These are phyloP conservation scores for Eustoma russellianum DNA, from an alignment of 257 asterid species.

Conservation along the genomic window DNA sequence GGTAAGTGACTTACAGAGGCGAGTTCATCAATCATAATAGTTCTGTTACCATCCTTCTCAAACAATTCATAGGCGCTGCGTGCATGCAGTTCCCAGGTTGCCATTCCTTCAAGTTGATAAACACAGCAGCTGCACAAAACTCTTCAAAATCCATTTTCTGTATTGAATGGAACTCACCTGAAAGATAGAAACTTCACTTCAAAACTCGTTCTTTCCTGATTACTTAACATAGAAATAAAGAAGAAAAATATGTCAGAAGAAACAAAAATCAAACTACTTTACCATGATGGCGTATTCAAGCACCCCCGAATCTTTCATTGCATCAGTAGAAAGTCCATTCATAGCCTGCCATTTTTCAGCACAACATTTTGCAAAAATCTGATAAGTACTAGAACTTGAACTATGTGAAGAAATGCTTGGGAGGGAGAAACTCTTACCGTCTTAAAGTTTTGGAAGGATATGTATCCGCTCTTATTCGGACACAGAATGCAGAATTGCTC, in stretches of 20 bases:
- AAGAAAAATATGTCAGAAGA: not conserved
- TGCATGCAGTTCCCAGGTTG: conserved; percentile 95
- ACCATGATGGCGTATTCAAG: conserved; percentile 72
- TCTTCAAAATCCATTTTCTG: conserved; percentile 84
- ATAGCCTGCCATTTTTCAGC: conserved; percentile 40
- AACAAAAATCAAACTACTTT: conserved; percentile 3
- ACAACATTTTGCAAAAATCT: not conserved
- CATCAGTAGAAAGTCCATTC: conserved; percentile 61
- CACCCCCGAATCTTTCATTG: conserved; percentile 90
- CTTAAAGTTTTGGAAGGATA: conserved; percentile 68
- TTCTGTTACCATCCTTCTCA: conserved; percentile 82
- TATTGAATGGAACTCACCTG: conserved; percentile 88
- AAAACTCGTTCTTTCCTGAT: not conserved
- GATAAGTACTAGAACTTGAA: not conserved
- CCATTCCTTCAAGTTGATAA: conserved; percentile 79
- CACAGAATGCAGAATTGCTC: conserved; percentile 79
- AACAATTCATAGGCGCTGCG: conserved; percentile 81
- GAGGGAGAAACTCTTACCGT: conserved; percentile 28
- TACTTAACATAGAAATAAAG: not conserved
- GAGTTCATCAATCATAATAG: conserved; percentile 93
- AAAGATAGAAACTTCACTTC: not conserved
- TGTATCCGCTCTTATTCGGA: conserved; percentile 74
- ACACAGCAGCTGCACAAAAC: conserved; percentile 78
- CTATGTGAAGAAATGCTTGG: not conserved
- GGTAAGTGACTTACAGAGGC: conserved; percentile 64